Conservation (phyloP, 805 yeast genomes). For the Ogataea methylovora region DNA sequence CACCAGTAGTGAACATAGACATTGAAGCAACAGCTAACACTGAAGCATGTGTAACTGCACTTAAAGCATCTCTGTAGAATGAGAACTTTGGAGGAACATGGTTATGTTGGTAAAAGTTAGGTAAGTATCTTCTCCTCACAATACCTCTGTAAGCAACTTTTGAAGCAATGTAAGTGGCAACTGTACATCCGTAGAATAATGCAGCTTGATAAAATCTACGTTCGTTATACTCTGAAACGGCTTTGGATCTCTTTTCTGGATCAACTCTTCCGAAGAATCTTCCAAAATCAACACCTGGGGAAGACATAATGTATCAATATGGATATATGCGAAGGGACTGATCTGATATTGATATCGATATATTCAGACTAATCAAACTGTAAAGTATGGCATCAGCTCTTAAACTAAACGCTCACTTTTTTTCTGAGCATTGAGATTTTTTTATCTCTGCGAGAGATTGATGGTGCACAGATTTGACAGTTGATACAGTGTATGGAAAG, state of each 20-base stretch:
- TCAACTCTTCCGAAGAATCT: slow-evolving; percentile 21
- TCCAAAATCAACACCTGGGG: slow-evolving; percentile 21
- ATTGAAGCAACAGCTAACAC: slow-evolving; percentile 64
- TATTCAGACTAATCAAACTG: no score
- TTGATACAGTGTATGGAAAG: no score
- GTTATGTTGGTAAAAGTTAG: slow-evolving; percentile 75
- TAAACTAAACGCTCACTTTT: no score
- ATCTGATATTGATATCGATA: no score
- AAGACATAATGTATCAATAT: no score
- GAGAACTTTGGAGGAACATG: slow-evolving; percentile 81
- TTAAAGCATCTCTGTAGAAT: slow-evolving; percentile 74
- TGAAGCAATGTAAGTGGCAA: slow-evolving; percentile 63
- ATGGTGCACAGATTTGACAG: no score
- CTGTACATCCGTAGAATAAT: slow-evolving; percentile 64
- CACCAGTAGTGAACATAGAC: slow-evolving; percentile 66
- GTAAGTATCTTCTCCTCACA: slow-evolving; percentile 62
- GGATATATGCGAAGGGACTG: no score
- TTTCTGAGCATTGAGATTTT: no score
- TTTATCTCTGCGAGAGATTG: no score
- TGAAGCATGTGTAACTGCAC: slow-evolving; percentile 79
- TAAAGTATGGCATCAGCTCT: no score
- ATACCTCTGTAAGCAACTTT: slow-evolving; percentile 73
- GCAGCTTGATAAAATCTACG: slow-evolving; percentile 69
- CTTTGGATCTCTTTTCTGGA: slow-evolving; percentile 19
- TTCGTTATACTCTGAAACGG: slow-evolving; percentile 41